phyloP scores from a whole-genome alignment of 2,329 filamentous ascomycete genomes.

The Exophiala sideris region DNA sequence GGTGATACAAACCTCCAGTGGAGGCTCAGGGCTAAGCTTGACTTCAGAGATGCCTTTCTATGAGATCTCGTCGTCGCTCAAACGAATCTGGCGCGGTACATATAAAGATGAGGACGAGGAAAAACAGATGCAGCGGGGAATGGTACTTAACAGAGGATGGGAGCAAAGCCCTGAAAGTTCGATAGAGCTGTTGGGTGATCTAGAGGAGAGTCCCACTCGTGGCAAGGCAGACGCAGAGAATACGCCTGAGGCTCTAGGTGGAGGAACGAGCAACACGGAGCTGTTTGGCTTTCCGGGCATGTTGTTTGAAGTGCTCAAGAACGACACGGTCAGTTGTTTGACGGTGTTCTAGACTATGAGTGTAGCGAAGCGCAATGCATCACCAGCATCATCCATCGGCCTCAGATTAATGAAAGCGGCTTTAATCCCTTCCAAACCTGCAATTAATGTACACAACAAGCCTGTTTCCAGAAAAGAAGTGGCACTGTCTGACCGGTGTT shows the following conservation, averaged over 20 bases:
- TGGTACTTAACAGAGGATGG: slow-evolving; percentile 89
- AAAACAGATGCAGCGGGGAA: slow-evolving; percentile 55
- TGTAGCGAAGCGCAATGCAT: not conserved
- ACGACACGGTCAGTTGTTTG: slow-evolving; percentile 81
- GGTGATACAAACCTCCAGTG: slow-evolving; percentile 59
- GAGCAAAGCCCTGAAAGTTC: slow-evolving; percentile 81
- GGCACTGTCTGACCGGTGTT: no score
- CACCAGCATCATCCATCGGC: not conserved
- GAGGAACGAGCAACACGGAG: slow-evolving; percentile 69
- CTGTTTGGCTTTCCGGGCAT: slow-evolving; percentile 91
- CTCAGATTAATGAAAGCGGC: no score
- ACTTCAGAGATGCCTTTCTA: slow-evolving; percentile 75
- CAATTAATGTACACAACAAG: not conserved
- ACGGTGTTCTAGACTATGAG: slow-evolving; percentile 55
- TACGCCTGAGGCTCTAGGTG: slow-evolving; percentile 46
- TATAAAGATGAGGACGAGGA: slow-evolving; percentile 58
- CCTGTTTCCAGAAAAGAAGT: no score
- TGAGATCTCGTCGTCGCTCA: slow-evolving; percentile 67
- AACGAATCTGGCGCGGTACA: slow-evolving; percentile 65
- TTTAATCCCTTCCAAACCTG: no score
- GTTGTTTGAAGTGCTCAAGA: slow-evolving; percentile 93
- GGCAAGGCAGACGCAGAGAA: slow-evolving; percentile 26
- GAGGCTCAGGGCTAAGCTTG: slow-evolving; percentile 44
- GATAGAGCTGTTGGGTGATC: slow-evolving; percentile 77
- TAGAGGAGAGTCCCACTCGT: slow-evolving; percentile 65